Base-by-base conservation (phyloP, 495 filamentous ascomycete species). In the Bathelium albidoporum region DNA sequence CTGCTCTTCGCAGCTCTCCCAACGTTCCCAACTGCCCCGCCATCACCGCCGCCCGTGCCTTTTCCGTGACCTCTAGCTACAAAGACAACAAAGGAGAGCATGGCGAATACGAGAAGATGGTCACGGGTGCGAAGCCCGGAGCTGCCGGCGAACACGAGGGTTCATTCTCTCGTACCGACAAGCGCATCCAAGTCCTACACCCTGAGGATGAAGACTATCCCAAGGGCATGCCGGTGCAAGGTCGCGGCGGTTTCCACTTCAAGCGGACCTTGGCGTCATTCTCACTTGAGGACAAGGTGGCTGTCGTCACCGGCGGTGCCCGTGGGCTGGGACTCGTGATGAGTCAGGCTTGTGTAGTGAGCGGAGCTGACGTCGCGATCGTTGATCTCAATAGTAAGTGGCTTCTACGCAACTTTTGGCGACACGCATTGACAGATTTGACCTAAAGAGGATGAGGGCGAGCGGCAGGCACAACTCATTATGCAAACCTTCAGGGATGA, bases 301-400 rank as follows among this genome's bases (percentile, higher is more conserved):
- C 79, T 28, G 78, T 95, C 5, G 88, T 96, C 1, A 95, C 91
- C 12, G 91, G 91, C 34, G 91, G 91, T 67, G 91, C 91, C 43
- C 79, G 91, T 68, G 91, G 91, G 3, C 73, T 96, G 68, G 91
- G 91, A 58, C 77, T 96, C 68, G 91, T 95, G 36, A 96, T 97
- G 92, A 87, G 84, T 39, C 90, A 96, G 73, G 91, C 86, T 3
- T 82, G 95, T 66, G 87, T 96, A 31, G 83, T 87, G 14, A 91
- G 87, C 62, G 93, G 93, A 32, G 89, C 89, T 9, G 88, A 96
- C 73, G 80, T 96, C 65, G 93, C 92, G 9, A 88, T 97, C 77
- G 89, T 96, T 18, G 92, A 97, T 75, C 73, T 96, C 73, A 96
- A 96, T 74, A 87, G 91, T 95, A 76, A 58, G 87, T 83, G 59